Evolutionary conservation across 23 red algal species (phyloP).

Genomic region (Gracilariopsis chorda): DNA sequence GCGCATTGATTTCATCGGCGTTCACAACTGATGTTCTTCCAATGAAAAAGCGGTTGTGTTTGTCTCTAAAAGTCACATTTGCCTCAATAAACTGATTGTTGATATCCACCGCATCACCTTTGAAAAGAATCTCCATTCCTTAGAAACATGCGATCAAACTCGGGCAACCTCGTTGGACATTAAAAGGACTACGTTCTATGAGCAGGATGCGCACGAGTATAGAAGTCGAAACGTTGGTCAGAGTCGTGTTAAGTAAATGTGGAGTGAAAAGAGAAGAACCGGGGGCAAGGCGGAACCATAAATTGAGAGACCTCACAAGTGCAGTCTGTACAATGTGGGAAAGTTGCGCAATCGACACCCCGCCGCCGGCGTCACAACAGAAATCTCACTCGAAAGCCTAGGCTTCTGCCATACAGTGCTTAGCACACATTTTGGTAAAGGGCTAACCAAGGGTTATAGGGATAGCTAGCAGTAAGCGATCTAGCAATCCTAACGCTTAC

Average conservation of each 20-base stretch:
- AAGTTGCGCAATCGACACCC: too few species aligned
- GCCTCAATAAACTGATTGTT: neutral
- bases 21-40: neutral
- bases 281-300: neutral
- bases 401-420: too few species aligned
- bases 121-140: constrained; percentile 13
- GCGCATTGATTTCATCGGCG: neutral
- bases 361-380: too few species aligned
- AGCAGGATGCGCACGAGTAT: neutral
- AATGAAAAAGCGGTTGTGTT: neutral
- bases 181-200: neutral
- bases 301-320: too few species aligned
- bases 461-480: too few species aligned
- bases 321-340: too few species aligned
- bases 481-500: too few species aligned
- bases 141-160: neutral
- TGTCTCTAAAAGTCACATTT: neutral
- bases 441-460: too few species aligned
- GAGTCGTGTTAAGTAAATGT: neutral
- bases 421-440: too few species aligned
- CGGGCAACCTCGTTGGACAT: neutral
- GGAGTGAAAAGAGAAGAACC: neutral
- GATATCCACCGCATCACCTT: neutral
- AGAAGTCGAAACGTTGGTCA: neutral
- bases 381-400: too few species aligned